phyloP scores from a whole-genome alignment of 352 stramenopile genomes.

The Globisporangium cylindrosporum region DNA sequence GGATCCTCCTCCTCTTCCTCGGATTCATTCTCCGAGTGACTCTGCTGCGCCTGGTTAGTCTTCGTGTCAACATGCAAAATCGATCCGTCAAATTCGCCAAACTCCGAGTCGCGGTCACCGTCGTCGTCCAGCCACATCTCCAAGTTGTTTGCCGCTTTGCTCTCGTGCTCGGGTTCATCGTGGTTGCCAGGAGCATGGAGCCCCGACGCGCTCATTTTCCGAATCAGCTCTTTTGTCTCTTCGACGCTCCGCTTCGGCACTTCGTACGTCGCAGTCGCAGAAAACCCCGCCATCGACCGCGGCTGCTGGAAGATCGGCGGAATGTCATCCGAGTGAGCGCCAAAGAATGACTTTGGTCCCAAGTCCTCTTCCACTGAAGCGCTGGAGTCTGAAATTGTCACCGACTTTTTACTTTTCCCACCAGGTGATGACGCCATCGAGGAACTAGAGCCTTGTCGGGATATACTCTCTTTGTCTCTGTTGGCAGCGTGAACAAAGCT shows the following conservation, averaged over 20 bases:
- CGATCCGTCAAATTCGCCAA: constrained; percentile 23
- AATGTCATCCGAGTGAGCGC: constrained; percentile 12
- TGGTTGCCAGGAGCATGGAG: constrained; percentile 1
- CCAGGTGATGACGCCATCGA: background rate
- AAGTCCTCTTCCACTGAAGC: constrained; percentile 7
- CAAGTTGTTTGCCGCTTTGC: background rate
- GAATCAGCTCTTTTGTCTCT: constrained; percentile 17
- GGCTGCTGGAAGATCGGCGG: constrained; percentile 12
- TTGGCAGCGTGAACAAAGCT: background rate
- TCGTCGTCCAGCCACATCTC: background rate
- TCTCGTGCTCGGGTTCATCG: constrained; percentile 20
- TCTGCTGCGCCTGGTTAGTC: background rate
- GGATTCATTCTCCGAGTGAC: background rate
- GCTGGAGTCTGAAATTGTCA: background rate
- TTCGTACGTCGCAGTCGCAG: constrained; percentile 17
- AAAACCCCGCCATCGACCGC: constrained; percentile 13
- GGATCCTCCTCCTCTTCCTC: constrained; percentile 30
- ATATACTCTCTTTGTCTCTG: background rate
- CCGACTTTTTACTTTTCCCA: constrained; percentile 1
- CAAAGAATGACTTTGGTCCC: constrained; percentile 14
- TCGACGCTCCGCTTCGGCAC: constrained; percentile 10
- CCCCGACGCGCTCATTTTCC: constrained; percentile 13
- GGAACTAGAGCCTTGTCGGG: background rate
- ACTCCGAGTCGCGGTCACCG: constrained; percentile 12
- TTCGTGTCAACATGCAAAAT: constrained; percentile 19